Conservation (phyloP, 2,329 filamentous ascomycete genomes). For the Dactylellina cionopaga region DNA sequence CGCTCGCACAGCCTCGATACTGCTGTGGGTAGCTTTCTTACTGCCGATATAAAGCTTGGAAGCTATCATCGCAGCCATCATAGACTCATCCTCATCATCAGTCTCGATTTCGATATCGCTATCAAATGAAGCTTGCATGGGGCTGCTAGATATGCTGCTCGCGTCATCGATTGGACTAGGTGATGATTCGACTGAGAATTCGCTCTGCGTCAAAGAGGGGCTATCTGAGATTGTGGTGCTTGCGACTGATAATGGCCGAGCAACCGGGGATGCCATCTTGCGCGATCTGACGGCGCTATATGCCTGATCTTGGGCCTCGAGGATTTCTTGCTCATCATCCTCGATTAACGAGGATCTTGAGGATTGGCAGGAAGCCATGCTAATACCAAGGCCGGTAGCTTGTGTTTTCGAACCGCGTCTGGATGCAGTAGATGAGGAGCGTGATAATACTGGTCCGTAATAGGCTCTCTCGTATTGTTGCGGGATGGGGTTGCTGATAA, state of each 20-base stretch:
- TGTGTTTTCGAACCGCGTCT: background rate
- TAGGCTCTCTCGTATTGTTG: constrained; percentile 23
- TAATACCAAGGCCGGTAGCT: constrained; percentile 22
- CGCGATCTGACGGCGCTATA: constrained; percentile 23
- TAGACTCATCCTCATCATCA: constrained; percentile 26
- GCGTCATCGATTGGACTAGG: constrained; percentile 23
- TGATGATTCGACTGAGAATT: constrained; percentile 38
- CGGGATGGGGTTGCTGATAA: constrained; percentile 38
- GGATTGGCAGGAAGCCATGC: constrained; percentile 16
- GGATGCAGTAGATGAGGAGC: constrained; percentile 21
- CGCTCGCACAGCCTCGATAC: constrained; percentile 25
- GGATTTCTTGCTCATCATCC: constrained; percentile 38
- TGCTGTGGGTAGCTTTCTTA: constrained; percentile 16
- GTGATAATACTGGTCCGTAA: background rate
- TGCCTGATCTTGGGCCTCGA: constrained; percentile 29
- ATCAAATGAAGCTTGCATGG: constrained; percentile 24
- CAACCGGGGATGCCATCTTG: constrained; percentile 12
- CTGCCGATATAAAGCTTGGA: constrained; percentile 20
- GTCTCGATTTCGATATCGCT: constrained; percentile 42
- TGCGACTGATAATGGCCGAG: constrained; percentile 26
- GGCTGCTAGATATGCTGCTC: constrained; percentile 42
- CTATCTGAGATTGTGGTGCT: constrained; percentile 39
- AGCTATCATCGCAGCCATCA: constrained; percentile 19
- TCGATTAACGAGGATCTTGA: constrained; percentile 32
- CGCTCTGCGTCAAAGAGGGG: constrained; percentile 36